These are phyloP conservation scores for Yarrowia keelungensis DNA, from an alignment of 805 yeast genomes.

Conservation along the genomic window DNA sequence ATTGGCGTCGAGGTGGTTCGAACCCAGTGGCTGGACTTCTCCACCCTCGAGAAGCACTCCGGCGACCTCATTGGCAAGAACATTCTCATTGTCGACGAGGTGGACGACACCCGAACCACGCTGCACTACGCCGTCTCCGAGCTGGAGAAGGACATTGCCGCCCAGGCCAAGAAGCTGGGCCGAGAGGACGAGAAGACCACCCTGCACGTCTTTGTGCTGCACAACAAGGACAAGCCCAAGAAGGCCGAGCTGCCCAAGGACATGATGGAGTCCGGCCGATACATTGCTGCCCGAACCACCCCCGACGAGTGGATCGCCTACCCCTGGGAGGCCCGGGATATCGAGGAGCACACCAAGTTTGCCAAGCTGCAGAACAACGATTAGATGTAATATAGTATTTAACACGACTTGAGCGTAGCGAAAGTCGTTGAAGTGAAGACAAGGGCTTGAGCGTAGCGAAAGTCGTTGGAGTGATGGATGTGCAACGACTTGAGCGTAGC, in stretches of 20 bases:
- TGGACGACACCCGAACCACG: constrained; percentile 91
- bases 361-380: constrained; percentile 39
- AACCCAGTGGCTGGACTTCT: constrained; percentile 90
- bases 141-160: constrained; percentile 68
- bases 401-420: background rate
- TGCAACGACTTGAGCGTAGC: too few relatives aligned
- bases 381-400: constrained; percentile 36
- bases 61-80: constrained; percentile 82
- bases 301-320: constrained; percentile 86
- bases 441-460: background rate
- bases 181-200: constrained; percentile 66
- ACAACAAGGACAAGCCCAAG: constrained; percentile 83
- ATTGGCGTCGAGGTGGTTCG: constrained; percentile 83
- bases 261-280: constrained; percentile 68
- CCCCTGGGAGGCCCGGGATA: constrained; percentile 89
- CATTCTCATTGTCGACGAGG: constrained; percentile 85
- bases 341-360: constrained; percentile 68
- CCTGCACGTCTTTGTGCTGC: constrained; percentile 79
- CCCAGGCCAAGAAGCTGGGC: constrained; percentile 65
- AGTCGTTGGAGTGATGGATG: background rate
- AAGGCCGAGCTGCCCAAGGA: constrained; percentile 72
- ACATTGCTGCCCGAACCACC: constrained; percentile 75
- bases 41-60: constrained; percentile 69
- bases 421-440: too few relatives aligned
- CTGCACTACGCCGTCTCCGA: constrained; percentile 83